phyloP scores from a whole-genome alignment of 1,284 basidiomycete genomes.

The Serendipita sp. region DNA sequence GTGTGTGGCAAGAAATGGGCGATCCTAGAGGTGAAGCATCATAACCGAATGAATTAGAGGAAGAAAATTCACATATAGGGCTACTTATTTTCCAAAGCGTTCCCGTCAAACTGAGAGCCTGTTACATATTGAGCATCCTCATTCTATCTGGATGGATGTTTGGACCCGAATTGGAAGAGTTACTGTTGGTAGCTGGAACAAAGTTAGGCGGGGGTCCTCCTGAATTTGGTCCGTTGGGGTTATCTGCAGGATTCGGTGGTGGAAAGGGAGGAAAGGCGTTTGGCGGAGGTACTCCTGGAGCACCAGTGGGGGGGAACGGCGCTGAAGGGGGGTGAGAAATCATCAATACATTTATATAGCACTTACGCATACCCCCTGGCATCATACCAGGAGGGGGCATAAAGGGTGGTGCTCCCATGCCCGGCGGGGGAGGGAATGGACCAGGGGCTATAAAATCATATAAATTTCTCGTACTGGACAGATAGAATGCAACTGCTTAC shows the following conservation, averaged over 20 bases:
- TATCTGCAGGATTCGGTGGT: constrained; percentile 6
- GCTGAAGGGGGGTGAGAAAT: constrained; percentile 22
- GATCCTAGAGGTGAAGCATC: too few relatives aligned
- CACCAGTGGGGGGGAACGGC: constrained; percentile 25
- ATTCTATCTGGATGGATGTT: constrained; percentile 75
- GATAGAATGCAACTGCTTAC: constrained; percentile 32
- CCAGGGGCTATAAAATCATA: constrained; percentile 7
- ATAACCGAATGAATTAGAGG: too few relatives aligned
- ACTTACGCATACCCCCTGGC: constrained; percentile 9
- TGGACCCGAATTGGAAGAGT: constrained; percentile 4
- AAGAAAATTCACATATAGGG: too few relatives aligned
- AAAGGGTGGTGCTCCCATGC: constrained; percentile 28
- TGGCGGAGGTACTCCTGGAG: constrained; percentile 13
- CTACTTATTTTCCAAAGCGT: too few relatives aligned
- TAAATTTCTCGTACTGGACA: constrained; percentile 15
- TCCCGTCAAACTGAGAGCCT: too few relatives aligned
- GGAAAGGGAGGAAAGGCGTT: constrained; percentile 7
- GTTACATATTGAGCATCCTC: constrained; percentile 35
- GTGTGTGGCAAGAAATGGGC: too few relatives aligned
- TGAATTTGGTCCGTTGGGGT: constrained; percentile 20
- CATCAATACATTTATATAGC: constrained; percentile 13
- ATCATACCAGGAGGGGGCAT: constrained; percentile 17
- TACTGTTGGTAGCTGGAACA: constrained; percentile 6
- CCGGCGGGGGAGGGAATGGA: constrained; percentile 28
- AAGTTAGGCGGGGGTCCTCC: constrained; percentile 27